Percentiles rank a stretch among this genome's conserved stretches.
Conservation (phyloP, 306 rosid species). For the Cicer judaicum region DNA sequence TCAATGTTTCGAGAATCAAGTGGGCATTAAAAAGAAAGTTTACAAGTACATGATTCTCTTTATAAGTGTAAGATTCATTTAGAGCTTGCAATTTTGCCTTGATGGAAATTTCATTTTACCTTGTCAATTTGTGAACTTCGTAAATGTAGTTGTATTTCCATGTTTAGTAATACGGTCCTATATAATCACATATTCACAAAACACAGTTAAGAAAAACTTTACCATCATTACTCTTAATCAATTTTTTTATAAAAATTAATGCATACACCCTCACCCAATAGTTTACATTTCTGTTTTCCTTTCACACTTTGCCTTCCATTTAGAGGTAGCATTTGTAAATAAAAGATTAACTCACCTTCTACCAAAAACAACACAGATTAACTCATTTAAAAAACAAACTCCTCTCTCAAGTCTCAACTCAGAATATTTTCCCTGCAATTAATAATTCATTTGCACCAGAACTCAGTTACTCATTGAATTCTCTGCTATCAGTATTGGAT, state of each 20-base stretch:
- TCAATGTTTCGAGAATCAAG: background rate
- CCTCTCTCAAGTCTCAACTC: background rate
- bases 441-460: background rate
- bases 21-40: background rate
- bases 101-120: background rate
- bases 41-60: background rate
- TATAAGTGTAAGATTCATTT: background rate
- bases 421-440: background rate
- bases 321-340: too few species aligned
- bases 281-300: too few species aligned
- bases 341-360: background rate
- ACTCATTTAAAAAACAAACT: background rate
- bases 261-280: too few species aligned
- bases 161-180: too few species aligned
- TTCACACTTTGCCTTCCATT: too few species aligned
- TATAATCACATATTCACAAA: too few species aligned
- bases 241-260: too few species aligned
- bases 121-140: background rate
- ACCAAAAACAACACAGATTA: too few species aligned
- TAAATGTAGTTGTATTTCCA: background rate
- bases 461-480: background rate
- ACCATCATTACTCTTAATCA: too few species aligned
- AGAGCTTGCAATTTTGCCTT: background rate
- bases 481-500: background rate
- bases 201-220: too few species aligned